Conservation (phyloP, 2,329 filamentous ascomycete genomes). For the Alternaria hordeiaustralica region DNA sequence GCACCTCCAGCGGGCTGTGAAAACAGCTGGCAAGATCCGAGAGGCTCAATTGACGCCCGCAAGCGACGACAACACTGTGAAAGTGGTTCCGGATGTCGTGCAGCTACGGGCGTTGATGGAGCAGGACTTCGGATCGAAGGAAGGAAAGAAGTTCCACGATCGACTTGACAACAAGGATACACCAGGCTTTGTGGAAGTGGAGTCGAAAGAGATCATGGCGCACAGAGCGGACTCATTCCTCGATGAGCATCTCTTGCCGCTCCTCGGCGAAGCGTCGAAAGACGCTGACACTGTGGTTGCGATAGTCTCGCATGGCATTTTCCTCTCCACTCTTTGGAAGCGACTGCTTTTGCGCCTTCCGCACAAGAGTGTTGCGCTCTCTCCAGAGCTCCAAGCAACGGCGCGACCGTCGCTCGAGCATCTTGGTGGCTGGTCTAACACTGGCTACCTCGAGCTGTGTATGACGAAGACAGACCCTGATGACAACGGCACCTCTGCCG, state of each 20-base stretch:
- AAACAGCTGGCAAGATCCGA: constrained; percentile 72
- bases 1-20: constrained; percentile 74
- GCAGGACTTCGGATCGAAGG: constrained; percentile 75
- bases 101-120: constrained; percentile 63
- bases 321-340: constrained; percentile 73
- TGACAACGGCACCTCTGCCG: neutral
- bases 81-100: constrained; percentile 26
- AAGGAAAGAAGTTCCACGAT: constrained; percentile 66
- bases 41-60: constrained; percentile 56
- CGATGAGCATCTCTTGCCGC: constrained; percentile 65
- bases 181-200: constrained; percentile 63
- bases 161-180: constrained; percentile 49
- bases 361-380: constrained; percentile 53
- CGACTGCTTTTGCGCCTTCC: constrained; percentile 65
- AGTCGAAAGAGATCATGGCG: constrained; percentile 72
- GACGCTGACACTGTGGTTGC: constrained; percentile 58
- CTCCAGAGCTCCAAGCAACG: constrained; percentile 50
- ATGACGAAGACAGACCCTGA: constrained; percentile 26
- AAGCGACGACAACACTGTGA: neutral
- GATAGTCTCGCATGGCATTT: constrained; percentile 83
- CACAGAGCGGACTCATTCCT: constrained; percentile 71
- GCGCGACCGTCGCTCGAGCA: constrained; percentile 56
- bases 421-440: constrained; percentile 69
- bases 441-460: constrained; percentile 64
- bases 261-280: constrained; percentile 51